Evolutionary conservation across 768 basidiomycete genomes (phyloP).

Genomic region (Coprinopsis marcescibilis): DNA sequence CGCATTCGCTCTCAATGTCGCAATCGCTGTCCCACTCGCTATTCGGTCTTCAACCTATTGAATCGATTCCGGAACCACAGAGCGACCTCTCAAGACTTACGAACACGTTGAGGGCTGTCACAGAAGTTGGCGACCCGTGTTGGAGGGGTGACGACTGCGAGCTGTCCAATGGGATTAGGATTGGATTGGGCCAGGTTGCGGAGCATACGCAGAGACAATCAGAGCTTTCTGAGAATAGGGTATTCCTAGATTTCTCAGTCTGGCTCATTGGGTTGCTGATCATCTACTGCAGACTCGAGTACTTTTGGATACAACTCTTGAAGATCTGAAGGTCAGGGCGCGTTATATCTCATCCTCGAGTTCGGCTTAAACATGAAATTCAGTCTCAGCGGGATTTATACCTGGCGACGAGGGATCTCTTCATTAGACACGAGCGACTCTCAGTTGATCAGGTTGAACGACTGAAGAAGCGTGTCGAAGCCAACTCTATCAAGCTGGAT

Average conservation of each 20-base stretch:
- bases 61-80: slow-evolving; percentile 37
- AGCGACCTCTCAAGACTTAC: slow-evolving; percentile 80
- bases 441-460: slow-evolving; percentile 86
- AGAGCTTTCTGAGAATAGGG: slow-evolving; percentile 68
- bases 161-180: slow-evolving; percentile 69
- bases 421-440: slow-evolving; percentile 82
- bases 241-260: slow-evolving; percentile 27
- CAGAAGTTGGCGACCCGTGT: slow-evolving; percentile 74
- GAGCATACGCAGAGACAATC: slow-evolving; percentile 65
- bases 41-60: slow-evolving; percentile 22
- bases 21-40: slow-evolving; percentile 25
- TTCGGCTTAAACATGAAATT: background rate
- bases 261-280: background rate
- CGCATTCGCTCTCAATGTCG: slow-evolving; percentile 25
- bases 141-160: slow-evolving; percentile 84
- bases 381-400: slow-evolving; percentile 70
- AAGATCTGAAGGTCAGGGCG: slow-evolving; percentile 62
- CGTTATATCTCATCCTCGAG: background rate
- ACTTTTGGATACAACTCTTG: slow-evolving; percentile 63
- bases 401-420: slow-evolving; percentile 79
- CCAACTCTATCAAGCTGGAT: slow-evolving; percentile 71
- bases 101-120: slow-evolving; percentile 72
- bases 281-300: slow-evolving; percentile 46
- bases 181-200: slow-evolving; percentile 64
- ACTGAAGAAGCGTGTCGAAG: slow-evolving; percentile 81